Evolutionary conservation across 805 yeast species (phyloP), one percentile per base, ranked within the genome.

Genomic region (Ogataea naganishii): DNA sequence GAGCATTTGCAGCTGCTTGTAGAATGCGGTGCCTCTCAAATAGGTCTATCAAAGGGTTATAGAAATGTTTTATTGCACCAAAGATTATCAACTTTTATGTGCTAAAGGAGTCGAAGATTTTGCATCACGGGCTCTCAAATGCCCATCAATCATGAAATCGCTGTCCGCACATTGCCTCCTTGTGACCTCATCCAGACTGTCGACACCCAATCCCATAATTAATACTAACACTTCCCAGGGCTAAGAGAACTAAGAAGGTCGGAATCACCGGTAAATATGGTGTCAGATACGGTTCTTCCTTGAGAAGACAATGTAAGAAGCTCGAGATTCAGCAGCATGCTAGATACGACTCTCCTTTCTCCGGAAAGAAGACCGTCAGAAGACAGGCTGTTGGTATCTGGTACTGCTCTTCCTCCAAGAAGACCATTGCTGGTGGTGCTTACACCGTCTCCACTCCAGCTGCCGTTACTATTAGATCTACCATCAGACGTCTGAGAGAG

Each of bases 181-280:
- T n/a, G n/a, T n/a, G n/a, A n/a, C n/a, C n/a, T n/a, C n/a, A n/a
- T n/a, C n/a, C n/a, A n/a, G n/a, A n/a, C n/a, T n/a, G n/a, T n/a
- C n/a, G n/a, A n/a, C n/a, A n/a, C n/a, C n/a, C n/a, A n/a, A n/a
- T n/a, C n/a, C n/a, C n/a, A n/a, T n/a, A n/a, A n/a, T n/a, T n/a
- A n/a, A 21, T 64, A 66, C 72, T 66, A 66, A 67, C 72, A 36
- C 39, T 24, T 23, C n/a, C n/a, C 31, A 85, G 95, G 99, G 83
- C 98, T 72, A 92, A 94, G 75, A 89, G 99, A 83, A 92, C 99
- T 58, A 92, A 92, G 94, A 92, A 92, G 85, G 99, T 92, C 68
- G 99, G 99, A 72, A 92, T 92, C 79, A 92, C 99, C 69, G 99
- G 99, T 80, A 94, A 94, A 78, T 92, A 85, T 80, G 99, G 99